Evolutionary conservation across 1,139 yeast species (phyloP), one percentile per base, ranked within the genome.

Genomic region (Nakaseomyces glabratus): DNA sequence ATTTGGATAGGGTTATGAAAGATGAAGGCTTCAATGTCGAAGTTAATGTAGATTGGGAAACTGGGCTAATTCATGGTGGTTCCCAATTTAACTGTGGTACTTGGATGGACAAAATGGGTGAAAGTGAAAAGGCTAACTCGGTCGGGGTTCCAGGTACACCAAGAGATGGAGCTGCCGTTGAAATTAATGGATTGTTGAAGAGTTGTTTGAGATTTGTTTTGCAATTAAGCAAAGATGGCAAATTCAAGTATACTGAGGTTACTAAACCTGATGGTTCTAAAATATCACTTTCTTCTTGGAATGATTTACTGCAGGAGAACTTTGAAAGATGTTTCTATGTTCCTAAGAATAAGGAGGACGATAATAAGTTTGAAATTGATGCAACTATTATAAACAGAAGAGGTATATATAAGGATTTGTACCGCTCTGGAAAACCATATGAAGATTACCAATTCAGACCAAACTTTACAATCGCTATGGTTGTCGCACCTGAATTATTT

Each of bases 101-200:
- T 0, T 90, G 98, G 98, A 90, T 88, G 96, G 98, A 90, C 61
- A 90, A 90, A 63, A 90, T 90, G 97, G 98, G 98, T 14, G 98
- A 90, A 62, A 82, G 95, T 52, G 74, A 61, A 34, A 65, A 61
- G 40, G 96, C 98, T 0, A 81, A 82, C 1, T 79, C 76, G 41
- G 81, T 78, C 51, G 98, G 98, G 11, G 66, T 73, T 25, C 98
- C 98, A 1, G 98, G 97, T 2, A 90, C 98, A 0, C 97, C 98
- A 23, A 72, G 98, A 56, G 95, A 88, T 59, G 98, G 98, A 28
- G 95, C 96, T 2, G 96, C 95, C 1, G 69, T 90, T 39, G 98
- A 90, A 59, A 80, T 90, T 40, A 86, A 76, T 51, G 98, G 97
- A 0, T 64, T 90, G 43, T 63, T 90, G 51, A 88, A 88, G 61